phyloP scores from a whole-genome alignment of 164 flowering plant species.

The Santalum album region DNA sequence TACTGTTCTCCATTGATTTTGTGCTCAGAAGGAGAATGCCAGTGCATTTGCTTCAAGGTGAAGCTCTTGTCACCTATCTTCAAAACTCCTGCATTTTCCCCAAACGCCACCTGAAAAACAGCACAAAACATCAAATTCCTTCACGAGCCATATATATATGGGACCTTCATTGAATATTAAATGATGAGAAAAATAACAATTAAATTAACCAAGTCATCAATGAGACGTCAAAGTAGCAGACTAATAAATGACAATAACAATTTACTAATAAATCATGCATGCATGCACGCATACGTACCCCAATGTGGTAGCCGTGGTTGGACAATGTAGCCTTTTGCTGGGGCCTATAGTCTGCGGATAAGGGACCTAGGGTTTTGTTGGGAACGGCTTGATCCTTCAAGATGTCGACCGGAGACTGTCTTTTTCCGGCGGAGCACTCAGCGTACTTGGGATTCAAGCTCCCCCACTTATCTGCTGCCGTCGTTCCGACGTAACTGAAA shows the following conservation, averaged over 20 bases:
- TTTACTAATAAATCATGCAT: no score
- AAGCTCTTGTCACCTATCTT: slow-evolving; percentile 32
- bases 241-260: no score
- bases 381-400: slow-evolving; percentile 7
- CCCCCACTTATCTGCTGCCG: slow-evolving; percentile 54
- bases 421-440: slow-evolving; percentile 33
- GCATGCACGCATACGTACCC: no score
- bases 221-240: no score
- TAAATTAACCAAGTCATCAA: no score
- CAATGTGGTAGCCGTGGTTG: slow-evolving; percentile 35
- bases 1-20: slow-evolving; percentile 41
- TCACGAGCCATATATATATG: no score
- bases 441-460: slow-evolving; percentile 22
- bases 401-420: slow-evolving; percentile 59
- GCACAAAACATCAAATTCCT: no score
- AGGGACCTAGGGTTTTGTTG: slow-evolving; percentile 19
- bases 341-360: slow-evolving; percentile 29
- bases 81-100: slow-evolving; percentile 23
- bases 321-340: slow-evolving; percentile 39
- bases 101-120: slow-evolving; percentile 34
- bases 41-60: slow-evolving; percentile 42
- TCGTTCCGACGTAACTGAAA: slow-evolving; percentile 32
- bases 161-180: no score
- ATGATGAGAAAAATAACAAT: no score
- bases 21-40: slow-evolving; percentile 77